These are phyloP conservation scores for Neurospora crassa DNA, from an alignment of 2,329 filamentous ascomycete species.

Conservation along the genomic window DNA sequence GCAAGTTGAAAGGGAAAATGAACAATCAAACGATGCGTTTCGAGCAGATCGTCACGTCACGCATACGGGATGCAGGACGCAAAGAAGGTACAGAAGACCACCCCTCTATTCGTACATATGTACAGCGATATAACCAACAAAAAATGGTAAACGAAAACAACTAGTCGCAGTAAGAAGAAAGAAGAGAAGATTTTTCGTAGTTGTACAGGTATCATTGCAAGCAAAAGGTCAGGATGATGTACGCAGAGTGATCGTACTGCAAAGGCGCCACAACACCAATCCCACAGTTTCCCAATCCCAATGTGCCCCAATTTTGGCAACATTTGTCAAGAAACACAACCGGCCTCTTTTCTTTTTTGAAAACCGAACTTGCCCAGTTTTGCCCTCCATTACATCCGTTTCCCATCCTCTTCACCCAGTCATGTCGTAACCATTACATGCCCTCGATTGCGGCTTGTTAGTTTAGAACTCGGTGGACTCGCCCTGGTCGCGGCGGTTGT, in stretches of 20 bases:
- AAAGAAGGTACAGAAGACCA: background rate
- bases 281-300: background rate
- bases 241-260: background rate
- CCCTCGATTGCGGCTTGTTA: background rate
- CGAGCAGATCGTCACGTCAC: background rate
- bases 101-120: background rate
- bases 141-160: background rate
- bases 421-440: background rate
- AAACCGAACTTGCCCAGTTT: background rate
- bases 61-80: background rate
- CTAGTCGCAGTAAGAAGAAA: background rate
- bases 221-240: background rate
- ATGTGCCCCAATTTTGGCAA: background rate
- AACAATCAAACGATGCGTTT: background rate
- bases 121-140: background rate
- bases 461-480: background rate
- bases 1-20: background rate
- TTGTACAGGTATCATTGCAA: conserved; percentile 1
- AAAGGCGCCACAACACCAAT: background rate
- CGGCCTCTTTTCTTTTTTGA: background rate
- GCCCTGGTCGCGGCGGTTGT: background rate
- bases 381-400: background rate
- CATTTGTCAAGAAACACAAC: background rate
- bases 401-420: background rate
- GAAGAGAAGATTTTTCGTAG: background rate